Evolutionary conservation across 1,284 basidiomycete genomes (phyloP).

Genomic region (Uromyces viciae-fabae): DNA sequence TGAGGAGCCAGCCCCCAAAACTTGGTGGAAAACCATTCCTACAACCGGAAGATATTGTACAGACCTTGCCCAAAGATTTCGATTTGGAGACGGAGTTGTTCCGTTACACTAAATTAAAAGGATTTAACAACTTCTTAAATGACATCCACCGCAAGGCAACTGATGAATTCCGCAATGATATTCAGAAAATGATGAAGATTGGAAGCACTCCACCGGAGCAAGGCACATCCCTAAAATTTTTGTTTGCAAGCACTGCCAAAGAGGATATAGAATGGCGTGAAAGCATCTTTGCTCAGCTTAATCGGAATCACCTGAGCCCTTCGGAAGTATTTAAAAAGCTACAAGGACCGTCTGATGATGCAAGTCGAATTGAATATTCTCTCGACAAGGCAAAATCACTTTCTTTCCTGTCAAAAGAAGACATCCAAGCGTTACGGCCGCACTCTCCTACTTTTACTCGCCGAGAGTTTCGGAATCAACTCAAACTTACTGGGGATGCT

Average conservation of each 20-base stretch:
- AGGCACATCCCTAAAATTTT: not conserved
- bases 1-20: not conserved
- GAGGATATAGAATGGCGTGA: no score
- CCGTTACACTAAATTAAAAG: not conserved
- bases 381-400: no score
- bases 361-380: no score
- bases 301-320: not conserved
- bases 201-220: conserved; percentile 1
- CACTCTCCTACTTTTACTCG: no score
- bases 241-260: not conserved
- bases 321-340: not conserved
- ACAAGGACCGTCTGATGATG: no score
- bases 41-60: not conserved
- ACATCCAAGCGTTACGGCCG: no score
- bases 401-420: no score
- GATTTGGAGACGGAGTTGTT: not conserved
- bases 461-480: no score
- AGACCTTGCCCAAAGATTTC: not conserved
- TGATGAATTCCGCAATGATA: no score
- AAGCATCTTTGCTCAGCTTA: not conserved
- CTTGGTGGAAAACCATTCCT: not conserved
- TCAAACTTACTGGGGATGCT: no score
- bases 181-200: not conserved
- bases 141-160: not conserved
- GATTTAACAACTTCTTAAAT: not conserved